Evolutionary conservation across 1,139 yeast species (phyloP).

Genomic region (Magnusiomyces ingens): DNA sequence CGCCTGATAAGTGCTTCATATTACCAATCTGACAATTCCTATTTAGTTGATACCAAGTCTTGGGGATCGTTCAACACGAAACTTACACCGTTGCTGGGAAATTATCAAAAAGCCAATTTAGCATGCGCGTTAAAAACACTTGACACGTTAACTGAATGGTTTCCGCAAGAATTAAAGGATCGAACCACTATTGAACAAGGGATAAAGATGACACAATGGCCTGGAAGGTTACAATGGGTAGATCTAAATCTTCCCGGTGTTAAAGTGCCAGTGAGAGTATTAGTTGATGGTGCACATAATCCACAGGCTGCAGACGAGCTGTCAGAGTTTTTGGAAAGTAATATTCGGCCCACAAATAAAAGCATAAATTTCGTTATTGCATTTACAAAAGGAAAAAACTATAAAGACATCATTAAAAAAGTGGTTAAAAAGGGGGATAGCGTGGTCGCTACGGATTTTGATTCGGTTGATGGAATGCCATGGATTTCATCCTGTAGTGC

Average conservation of each 20-base stretch:
- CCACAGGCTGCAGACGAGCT: constrained; percentile 72
- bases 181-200: constrained; percentile 42
- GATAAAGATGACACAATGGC: constrained; percentile 37
- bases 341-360: constrained; percentile 23
- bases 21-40: background rate
- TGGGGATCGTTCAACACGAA: constrained; percentile 21
- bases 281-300: constrained; percentile 93
- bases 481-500: constrained; percentile 61
- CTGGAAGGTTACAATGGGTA: constrained; percentile 36
- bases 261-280: constrained; percentile 37
- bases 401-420: constrained; percentile 46
- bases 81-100: constrained; percentile 57
- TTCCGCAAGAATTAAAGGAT: constrained; percentile 23
- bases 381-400: constrained; percentile 65
- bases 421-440: constrained; percentile 47
- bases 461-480: constrained; percentile 81
- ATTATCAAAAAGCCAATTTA: constrained; percentile 64
- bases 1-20: constrained; percentile 10
- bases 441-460: constrained; percentile 57
- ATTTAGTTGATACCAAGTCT: constrained; percentile 10
- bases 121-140: constrained; percentile 60
- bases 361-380: constrained; percentile 63
- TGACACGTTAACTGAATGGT: constrained; percentile 30
- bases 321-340: constrained; percentile 37
- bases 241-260: constrained; percentile 38